Conservation (phyloP, 768 basidiomycete genomes). For the Lactarius quietus region DNA sequence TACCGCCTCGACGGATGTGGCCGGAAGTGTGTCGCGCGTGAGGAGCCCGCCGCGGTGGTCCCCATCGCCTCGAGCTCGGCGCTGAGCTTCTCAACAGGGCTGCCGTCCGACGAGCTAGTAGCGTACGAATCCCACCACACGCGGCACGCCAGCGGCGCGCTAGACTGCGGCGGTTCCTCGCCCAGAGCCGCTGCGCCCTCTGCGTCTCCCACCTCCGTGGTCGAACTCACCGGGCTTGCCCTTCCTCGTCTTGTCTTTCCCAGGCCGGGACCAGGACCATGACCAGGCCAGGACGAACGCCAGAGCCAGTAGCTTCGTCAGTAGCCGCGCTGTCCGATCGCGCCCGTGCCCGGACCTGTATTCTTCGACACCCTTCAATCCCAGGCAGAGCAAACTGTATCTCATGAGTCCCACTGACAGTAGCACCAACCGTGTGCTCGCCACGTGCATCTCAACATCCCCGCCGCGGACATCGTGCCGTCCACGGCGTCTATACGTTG, state of each 20-base stretch:
- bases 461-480: conserved; percentile 20
- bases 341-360: not conserved
- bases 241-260: not conserved
- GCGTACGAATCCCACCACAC: conserved; percentile 33
- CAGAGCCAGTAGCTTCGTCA: not conserved
- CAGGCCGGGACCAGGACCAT: not conserved
- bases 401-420: conserved; percentile 7
- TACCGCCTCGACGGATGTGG: conserved; percentile 27
- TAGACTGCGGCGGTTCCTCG: conserved; percentile 12
- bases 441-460: conserved; percentile 20
- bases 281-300: not conserved
- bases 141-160: conserved; percentile 31
- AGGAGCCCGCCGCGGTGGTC: conserved; percentile 50
- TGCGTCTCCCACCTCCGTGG: conserved; percentile 7
- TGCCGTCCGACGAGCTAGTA: conserved; percentile 49
- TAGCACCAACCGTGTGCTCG: not conserved
- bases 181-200: not conserved
- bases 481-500: conserved; percentile 2
- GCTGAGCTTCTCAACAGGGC: conserved; percentile 39
- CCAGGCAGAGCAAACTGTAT: conserved; percentile 8
- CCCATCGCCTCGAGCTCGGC: conserved; percentile 35
- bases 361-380: conserved; percentile 3
- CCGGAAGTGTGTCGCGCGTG: conserved; percentile 27
- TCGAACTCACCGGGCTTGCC: conserved; percentile 6
- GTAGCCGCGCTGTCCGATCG: not conserved